Conservation (phyloP, 1,284 basidiomycete genomes). For the Leccinum insolens region DNA sequence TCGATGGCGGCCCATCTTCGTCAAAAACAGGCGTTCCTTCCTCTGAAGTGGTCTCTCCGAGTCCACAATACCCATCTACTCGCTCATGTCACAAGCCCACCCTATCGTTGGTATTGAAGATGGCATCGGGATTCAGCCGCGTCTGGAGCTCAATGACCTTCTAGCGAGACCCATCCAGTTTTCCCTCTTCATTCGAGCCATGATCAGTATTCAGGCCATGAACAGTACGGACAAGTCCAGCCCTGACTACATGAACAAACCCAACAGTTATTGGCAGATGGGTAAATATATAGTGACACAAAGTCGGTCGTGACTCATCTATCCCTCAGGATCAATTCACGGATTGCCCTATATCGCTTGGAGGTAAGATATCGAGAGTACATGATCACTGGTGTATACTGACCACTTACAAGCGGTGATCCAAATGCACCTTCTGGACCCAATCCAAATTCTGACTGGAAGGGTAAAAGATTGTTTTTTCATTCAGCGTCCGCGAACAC, state of each 20-base stretch:
- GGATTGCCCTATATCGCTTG: slow-evolving; percentile 17
- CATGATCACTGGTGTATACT: background rate
- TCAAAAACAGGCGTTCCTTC: background rate
- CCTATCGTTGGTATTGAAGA: slow-evolving; percentile 7
- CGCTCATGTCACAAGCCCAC: slow-evolving; percentile 13
- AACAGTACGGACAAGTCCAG: slow-evolving; percentile 4
- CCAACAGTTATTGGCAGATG: slow-evolving; percentile 15
- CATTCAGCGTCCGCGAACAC: background rate
- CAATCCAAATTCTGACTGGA: slow-evolving; percentile 7
- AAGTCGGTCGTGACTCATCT: background rate
- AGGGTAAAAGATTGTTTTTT: background rate
- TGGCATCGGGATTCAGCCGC: slow-evolving; percentile 13
- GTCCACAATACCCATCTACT: background rate
- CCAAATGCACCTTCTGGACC: slow-evolving; percentile 10
- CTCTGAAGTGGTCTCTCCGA: background rate
- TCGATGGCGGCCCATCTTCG: too few species aligned
- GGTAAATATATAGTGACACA: background rate
- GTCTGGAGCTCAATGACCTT: slow-evolving; percentile 21
- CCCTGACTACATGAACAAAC: slow-evolving; percentile 13
- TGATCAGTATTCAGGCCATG: slow-evolving; percentile 10
- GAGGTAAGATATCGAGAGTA: slow-evolving; percentile 6
- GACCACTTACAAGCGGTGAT: slow-evolving; percentile 6
- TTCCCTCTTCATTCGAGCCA: slow-evolving; percentile 20
- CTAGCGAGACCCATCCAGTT: slow-evolving; percentile 13
- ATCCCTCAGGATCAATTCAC: slow-evolving; percentile 14